These are phyloP conservation scores for Aspergillus neoniger DNA, from an alignment of 2,329 filamentous ascomycete species.

Conservation along the genomic window DNA sequence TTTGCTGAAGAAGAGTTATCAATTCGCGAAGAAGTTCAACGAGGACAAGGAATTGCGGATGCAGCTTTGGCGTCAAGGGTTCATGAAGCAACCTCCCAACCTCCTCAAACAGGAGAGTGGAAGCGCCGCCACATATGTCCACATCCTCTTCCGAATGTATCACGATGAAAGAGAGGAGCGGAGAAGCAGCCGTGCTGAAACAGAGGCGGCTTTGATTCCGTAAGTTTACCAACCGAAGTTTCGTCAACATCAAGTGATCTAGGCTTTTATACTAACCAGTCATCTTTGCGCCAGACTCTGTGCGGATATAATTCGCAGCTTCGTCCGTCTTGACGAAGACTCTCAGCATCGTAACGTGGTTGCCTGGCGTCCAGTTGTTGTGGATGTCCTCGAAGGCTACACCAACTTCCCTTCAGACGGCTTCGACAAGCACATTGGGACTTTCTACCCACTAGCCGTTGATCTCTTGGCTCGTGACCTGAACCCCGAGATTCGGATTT, in stretches of 20 bases:
- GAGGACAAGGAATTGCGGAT: slow-evolving; percentile 94
- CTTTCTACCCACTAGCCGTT: slow-evolving; percentile 84
- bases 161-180: slow-evolving; percentile 83
- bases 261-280: no score
- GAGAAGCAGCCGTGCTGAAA: slow-evolving; percentile 74
- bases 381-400: slow-evolving; percentile 94
- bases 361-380: slow-evolving; percentile 95
- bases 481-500: slow-evolving; percentile 73
- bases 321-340: slow-evolving; percentile 86
- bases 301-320: slow-evolving; percentile 87
- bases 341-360: slow-evolving; percentile 96
- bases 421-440: slow-evolving; percentile 75
- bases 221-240: slow-evolving; percentile 38
- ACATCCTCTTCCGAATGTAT: slow-evolving; percentile 96
- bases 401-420: slow-evolving; percentile 76
- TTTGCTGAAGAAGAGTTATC: slow-evolving; percentile 90
- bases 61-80: slow-evolving; percentile 92
- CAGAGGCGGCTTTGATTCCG: slow-evolving; percentile 88
- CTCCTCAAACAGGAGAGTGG: slow-evolving; percentile 95
- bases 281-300: slow-evolving; percentile 60
- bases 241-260: neutral
- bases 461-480: slow-evolving; percentile 82
- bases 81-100: slow-evolving; percentile 99
- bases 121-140: slow-evolving; percentile 89
- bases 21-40: slow-evolving; percentile 97